These are phyloP conservation scores for Cyclanthera cordifolia DNA, from an alignment of 306 rosid species.

Conservation along the genomic window DNA sequence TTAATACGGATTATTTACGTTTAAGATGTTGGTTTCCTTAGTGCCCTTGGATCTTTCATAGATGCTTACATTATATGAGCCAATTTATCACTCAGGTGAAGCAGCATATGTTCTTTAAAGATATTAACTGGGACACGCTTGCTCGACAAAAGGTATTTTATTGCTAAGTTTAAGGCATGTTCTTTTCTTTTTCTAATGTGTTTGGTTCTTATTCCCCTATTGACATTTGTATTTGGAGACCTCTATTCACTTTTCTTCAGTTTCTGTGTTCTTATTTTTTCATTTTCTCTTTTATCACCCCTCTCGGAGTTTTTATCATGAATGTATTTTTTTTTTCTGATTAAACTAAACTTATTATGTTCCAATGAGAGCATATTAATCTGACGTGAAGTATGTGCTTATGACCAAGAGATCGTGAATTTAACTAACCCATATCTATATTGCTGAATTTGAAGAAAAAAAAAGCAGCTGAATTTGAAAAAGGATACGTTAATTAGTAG, in stretches of 20 bases:
- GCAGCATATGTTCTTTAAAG: slow-evolving; percentile 84
- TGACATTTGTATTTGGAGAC: neutral
- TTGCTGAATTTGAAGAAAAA: no score
- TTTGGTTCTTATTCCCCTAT: neutral
- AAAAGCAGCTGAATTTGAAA: no score
- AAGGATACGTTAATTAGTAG: slow-evolving; percentile 2
- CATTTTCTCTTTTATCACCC: neutral
- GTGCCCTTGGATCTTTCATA: slow-evolving; percentile 13
- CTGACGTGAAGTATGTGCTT: no score
- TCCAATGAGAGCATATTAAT: no score
- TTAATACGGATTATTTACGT: neutral
- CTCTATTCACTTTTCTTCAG: neutral
- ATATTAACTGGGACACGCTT: slow-evolving; percentile 96
- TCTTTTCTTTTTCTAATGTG: no score
- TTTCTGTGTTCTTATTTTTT: neutral
- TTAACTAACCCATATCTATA: no score
- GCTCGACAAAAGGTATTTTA: slow-evolving; percentile 75
- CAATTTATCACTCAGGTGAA: slow-evolving; percentile 57
- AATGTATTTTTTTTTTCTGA: neutral
- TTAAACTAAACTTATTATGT: neutral
- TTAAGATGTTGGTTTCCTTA: neutral
- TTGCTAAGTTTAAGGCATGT: neutral
- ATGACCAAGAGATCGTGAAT: no score
- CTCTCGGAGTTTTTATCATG: neutral
- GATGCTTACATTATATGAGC: slow-evolving; percentile 14